Evolutionary conservation across 75 land plant genomes (phyloP).

Genomic region (Isoetes taiwanensis): DNA sequence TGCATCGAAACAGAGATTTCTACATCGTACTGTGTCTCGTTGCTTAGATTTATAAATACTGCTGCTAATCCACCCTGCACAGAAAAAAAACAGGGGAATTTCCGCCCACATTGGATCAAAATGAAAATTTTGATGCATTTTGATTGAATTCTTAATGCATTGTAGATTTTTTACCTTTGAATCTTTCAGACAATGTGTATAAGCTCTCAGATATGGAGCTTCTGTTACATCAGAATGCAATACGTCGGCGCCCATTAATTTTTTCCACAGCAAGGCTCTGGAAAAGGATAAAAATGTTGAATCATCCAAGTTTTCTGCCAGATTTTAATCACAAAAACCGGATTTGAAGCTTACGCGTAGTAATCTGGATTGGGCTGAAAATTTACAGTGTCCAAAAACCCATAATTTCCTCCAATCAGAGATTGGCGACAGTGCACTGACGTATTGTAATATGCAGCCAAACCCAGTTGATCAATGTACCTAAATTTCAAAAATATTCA

Average conservation of each 20-base stretch:
- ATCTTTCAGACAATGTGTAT: conserved; percentile 83
- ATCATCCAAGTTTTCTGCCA: too few species aligned
- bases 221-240: conserved; percentile 40
- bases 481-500: too few species aligned
- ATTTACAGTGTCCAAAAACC: conserved; percentile 47
- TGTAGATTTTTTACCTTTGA: too few species aligned
- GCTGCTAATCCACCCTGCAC: conserved; percentile 58
- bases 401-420: conserved; percentile 82
- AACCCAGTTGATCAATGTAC: conserved; percentile 80
- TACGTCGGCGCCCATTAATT: conserved; percentile 62
- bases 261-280: conserved; percentile 90
- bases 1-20: too few species aligned
- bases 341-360: too few species aligned
- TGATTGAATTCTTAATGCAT: too few species aligned
- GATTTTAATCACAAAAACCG: too few species aligned
- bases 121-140: too few species aligned
- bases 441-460: conserved; percentile 48
- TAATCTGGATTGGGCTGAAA: conserved; percentile 80
- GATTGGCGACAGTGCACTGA: conserved; percentile 57
- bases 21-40: too few species aligned
- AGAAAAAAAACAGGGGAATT: too few species aligned
- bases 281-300: conserved; percentile 3
- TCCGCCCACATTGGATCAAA: too few species aligned
- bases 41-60: conserved; percentile 51
- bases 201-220: conserved; percentile 39